Evolutionary conservation across 768 basidiomycete genomes (phyloP), one percentile per base, ranked within the genome.

Genomic region (Leccinum fibrillosum): DNA sequence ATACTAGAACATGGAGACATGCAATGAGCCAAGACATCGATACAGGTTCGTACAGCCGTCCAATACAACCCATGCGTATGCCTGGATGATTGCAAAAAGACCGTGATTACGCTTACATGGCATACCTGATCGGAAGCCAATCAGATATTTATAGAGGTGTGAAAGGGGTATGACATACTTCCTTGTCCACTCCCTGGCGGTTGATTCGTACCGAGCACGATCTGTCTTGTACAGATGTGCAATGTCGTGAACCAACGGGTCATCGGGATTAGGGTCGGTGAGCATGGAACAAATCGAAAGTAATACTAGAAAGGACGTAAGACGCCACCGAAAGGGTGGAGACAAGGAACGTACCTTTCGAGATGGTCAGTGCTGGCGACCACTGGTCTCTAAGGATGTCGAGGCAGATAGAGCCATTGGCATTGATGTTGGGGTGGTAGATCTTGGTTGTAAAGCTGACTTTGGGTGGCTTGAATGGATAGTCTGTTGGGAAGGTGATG

Each of bases 401-500:
- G 67, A 99, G 79, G 76, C 96, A 99, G 76, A 99, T 98, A 63
- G 93, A 95, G 44, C 97, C 97, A 70, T 99, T 99, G 66, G 96
- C 92, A 74, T 99, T 99, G 94, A 99, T 98, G 82, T 98, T 98
- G 35, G 96, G 96, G 77, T 98, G 96, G 76, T 98, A 98, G 68
- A 98, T 98, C 90, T 97, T 98, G 72, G 97, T 98, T 65, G 94
- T 96, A 77, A 99, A 99, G 80, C 89, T 89, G 78, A 99, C 94
- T 85, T 99, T 99, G 77, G 97, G 97, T 45, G 97, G 97, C 79
- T 98, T 98, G 89, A 98, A 98, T 25, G 97, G 97, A 80, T 99
- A 99, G 76, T 99, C 96, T 76, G 90, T 92, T 49, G 93, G 92
- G 83, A 94, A 94, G 47, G 82, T 85, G 74, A 96, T 94, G 51